Evolutionary conservation across 345 rosid species (phyloP), one percentile per base, ranked within the genome.

Genomic region (Populus ilicifolia): DNA sequence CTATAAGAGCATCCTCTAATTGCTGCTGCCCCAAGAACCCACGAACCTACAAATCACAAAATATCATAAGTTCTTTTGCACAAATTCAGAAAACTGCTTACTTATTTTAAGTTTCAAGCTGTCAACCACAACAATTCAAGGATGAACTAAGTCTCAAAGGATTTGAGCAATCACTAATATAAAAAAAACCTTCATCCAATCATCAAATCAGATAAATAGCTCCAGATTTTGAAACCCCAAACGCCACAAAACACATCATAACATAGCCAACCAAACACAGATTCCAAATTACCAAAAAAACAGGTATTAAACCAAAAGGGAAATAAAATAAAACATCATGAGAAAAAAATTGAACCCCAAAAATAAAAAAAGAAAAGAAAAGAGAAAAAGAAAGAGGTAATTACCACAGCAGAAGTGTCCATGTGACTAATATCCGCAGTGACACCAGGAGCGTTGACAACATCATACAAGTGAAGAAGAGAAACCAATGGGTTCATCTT

Each of bases 401-500:
- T 85, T 86, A 96, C 99, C 85, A 94, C 88, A 33, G 99, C 98
- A 73, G 87, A 85, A 52, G 98, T 94, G 83, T 96, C 99, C 98
- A 96, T 96, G 79, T 96, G 99, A 83, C 98, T 89, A 70, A 94
- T 89, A 82, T 96, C 99, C 9, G 98, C 90, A 18, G 98, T 92
- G 38, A 96, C 98, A 72, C 99, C 99, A 79, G 91, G 97, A 69
- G 94, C 86, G 66, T 96, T 96, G 10, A 91, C 97, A 23, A 96
- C 99, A 79, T 96, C 98, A 75, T 94, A 92, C 65, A 96, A 89
- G 83, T 96, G 99, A 83, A 94, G 99, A 82, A 92, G 85, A 0
- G 97, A 94, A 48, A 96, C 97, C 84, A 96, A 86, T 2, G 99
- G 98, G 74, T 94, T 96, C 89, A 89, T 94, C 86, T 96, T 96